Conservation (phyloP, 805 yeast species). For the Metschnikowia rubicola region DNA sequence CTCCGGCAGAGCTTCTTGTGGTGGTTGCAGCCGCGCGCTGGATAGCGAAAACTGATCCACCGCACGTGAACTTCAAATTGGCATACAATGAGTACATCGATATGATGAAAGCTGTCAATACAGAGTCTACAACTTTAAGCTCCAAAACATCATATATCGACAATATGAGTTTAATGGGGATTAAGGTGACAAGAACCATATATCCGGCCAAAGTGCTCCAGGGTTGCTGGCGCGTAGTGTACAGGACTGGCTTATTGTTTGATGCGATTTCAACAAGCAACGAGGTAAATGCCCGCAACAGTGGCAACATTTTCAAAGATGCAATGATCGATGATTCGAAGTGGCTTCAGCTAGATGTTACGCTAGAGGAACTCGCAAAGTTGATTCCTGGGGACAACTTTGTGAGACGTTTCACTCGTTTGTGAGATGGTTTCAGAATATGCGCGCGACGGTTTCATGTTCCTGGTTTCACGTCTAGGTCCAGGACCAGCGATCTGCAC, state of each 20-base stretch:
- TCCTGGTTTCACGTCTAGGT: slow-evolving; percentile 1
- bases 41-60: slow-evolving; percentile 52
- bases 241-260: slow-evolving; percentile 50
- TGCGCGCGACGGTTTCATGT: slow-evolving; percentile 10
- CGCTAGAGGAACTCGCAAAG: slow-evolving; percentile 48
- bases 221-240: slow-evolving; percentile 72
- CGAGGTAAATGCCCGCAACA: slow-evolving; percentile 33
- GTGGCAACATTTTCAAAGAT: slow-evolving; percentile 27
- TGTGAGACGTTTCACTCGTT: slow-evolving; percentile 12
- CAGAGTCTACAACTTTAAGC: slow-evolving; percentile 25
- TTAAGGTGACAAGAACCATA: slow-evolving; percentile 41
- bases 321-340: slow-evolving; percentile 42
- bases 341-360: slow-evolving; percentile 49
- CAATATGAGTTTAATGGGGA: slow-evolving; percentile 28
- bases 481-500: slow-evolving; percentile 5
- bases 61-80: slow-evolving; percentile 69
- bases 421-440: slow-evolving; percentile 10
- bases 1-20: slow-evolving; percentile 69
- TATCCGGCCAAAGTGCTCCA: slow-evolving; percentile 62
- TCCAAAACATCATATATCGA: slow-evolving; percentile 36
- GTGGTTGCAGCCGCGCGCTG: slow-evolving; percentile 75
- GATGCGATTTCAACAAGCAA: slow-evolving; percentile 44
- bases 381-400: slow-evolving; percentile 15
- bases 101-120: slow-evolving; percentile 46
- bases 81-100: slow-evolving; percentile 72